Base-by-base conservation (phyloP, 768 basidiomycete species). In the Auricularia cornea region DNA sequence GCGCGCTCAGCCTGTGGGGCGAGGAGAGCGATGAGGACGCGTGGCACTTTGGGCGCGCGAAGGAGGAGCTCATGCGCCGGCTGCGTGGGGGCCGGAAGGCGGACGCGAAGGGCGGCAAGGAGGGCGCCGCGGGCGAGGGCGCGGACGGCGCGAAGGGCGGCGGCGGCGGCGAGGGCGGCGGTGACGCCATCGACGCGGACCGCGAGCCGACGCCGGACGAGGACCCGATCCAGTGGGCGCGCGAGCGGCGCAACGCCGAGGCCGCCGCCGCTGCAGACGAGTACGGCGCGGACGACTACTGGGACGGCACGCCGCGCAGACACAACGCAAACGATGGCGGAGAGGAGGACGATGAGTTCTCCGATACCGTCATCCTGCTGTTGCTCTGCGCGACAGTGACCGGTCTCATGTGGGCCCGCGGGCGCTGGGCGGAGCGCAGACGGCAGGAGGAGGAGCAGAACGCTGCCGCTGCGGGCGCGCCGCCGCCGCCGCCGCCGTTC, bases 21-120 rank as follows among this genome's bases (percentile, higher is more conserved):
- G 76, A 31, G 26, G 35, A 62, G 3, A 77, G 79, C 64, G 88
- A 88, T 59, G 87, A 85, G 14, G 84, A 83, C 3, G 79, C 84
- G 5, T 93, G 91, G 92, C 92, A 93, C 69, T 73, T 91, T 48
- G 91, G 91, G 8, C 91, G 88, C 68, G 90, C 91, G 3, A 83
- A 82, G 65, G 91, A 92, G 63, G 88, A 93, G 61, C 90, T 89
- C 70, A 83, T 82, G 66, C 79, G 79, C 64, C 83, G 86, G 28
- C 76, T 78, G 64, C 78, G 73, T 60, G 76, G 77, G 1, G 64
- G n/a, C n/a, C n/a, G n/a, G n/a, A n/a, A n/a, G n/a, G n/a, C n/a
- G n/a, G n/a, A n/a, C n/a, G n/a, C n/a, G n/a, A n/a, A n/a, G n/a
- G n/a, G n/a, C n/a, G n/a, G 33, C 62, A 64, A 38, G 3, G 48